Evolutionary conservation across 1,284 basidiomycete species (phyloP).

Genomic region (Trichosporon sp.): DNA sequence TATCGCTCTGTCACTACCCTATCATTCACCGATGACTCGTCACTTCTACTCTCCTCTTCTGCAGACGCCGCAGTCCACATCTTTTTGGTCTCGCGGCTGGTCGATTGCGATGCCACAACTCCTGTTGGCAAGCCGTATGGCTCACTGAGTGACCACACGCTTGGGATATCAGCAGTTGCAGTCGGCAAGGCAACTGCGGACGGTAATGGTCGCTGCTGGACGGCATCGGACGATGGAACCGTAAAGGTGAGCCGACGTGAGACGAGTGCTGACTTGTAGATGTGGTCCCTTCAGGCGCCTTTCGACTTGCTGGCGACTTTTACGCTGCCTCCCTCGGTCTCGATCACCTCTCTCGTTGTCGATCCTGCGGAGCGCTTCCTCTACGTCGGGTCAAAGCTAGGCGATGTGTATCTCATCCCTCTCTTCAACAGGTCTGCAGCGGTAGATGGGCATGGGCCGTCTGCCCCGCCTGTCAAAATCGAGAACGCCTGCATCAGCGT

Average conservation of each 20-base stretch:
- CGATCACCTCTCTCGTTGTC: constrained; percentile 65
- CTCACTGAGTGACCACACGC: constrained; percentile 84
- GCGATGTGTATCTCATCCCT: constrained; percentile 76
- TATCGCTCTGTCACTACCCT: constrained; percentile 84
- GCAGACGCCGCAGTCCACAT: constrained; percentile 86
- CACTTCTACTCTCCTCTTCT: constrained; percentile 78
- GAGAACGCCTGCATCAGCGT: constrained; percentile 29
- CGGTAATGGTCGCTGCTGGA: constrained; percentile 60
- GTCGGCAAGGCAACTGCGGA: constrained; percentile 63
- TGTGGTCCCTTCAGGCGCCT: constrained; percentile 79
- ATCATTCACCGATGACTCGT: constrained; percentile 78
- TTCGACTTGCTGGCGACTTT: constrained; percentile 79
- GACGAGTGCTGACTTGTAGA: constrained; percentile 48
- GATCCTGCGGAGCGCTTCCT: constrained; percentile 84
- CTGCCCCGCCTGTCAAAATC: constrained; percentile 66
- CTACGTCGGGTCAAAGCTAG: constrained; percentile 75
- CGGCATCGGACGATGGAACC: constrained; percentile 84
- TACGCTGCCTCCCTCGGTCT: constrained; percentile 68
- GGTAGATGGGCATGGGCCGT: constrained; percentile 71
- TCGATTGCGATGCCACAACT: constrained; percentile 35
- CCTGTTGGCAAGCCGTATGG: constrained; percentile 66
- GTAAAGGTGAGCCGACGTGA: constrained; percentile 68
- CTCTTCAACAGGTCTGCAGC: constrained; percentile 75
- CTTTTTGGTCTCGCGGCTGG: constrained; percentile 71
- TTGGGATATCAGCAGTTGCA: constrained; percentile 78